Percentiles rank a stretch among this genome's conserved stretches.
These are phyloP conservation scores for Stagonosporopsis chrysanthemi DNA, from an alignment of 2,329 filamentous ascomycete genomes.

Conservation along the genomic window DNA sequence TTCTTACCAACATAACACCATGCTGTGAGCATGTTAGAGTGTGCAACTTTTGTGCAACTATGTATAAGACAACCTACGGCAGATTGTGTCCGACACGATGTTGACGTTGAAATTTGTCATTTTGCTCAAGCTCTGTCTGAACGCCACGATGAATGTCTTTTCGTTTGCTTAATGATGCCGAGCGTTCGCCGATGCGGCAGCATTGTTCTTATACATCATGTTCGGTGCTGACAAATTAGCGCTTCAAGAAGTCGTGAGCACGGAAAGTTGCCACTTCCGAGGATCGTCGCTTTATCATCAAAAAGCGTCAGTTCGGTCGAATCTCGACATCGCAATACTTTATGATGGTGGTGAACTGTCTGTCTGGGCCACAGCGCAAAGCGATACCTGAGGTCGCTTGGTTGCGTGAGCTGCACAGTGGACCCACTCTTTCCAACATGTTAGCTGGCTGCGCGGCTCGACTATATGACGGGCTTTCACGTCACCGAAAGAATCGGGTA, in stretches of 20 bases:
- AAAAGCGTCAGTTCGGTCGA: not conserved
- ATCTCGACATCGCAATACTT: not conserved
- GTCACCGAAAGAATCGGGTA: not conserved
- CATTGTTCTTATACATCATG: conserved; percentile 22
- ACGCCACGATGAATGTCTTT: conserved; percentile 42
- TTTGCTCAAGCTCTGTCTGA: conserved; percentile 40
- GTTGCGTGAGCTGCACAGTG: not conserved
- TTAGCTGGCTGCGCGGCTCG: not conserved
- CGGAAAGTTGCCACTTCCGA: conserved; percentile 21
- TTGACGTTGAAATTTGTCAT: conserved; percentile 73
- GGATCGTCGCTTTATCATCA: conserved; percentile 11
- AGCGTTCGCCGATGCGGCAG: conserved; percentile 1
- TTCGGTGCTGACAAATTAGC: conserved; percentile 36
- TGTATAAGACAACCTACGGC: conserved; percentile 61
- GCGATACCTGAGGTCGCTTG: not conserved
- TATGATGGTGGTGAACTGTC: not conserved
- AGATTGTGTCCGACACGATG: conserved; percentile 79
- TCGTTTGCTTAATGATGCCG: conserved; percentile 4
- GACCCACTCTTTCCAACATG: not conserved
- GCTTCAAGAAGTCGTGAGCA: conserved; percentile 3
- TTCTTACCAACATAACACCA: conserved; percentile 79
- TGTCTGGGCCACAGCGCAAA: not conserved
- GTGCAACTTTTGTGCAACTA: conserved; percentile 17
- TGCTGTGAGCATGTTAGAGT: conserved; percentile 23
- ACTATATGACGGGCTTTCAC: not conserved